phyloP scores from a whole-genome alignment of 495 filamentous ascomycete genomes.

The Symbiotaphrina buchneri region DNA sequence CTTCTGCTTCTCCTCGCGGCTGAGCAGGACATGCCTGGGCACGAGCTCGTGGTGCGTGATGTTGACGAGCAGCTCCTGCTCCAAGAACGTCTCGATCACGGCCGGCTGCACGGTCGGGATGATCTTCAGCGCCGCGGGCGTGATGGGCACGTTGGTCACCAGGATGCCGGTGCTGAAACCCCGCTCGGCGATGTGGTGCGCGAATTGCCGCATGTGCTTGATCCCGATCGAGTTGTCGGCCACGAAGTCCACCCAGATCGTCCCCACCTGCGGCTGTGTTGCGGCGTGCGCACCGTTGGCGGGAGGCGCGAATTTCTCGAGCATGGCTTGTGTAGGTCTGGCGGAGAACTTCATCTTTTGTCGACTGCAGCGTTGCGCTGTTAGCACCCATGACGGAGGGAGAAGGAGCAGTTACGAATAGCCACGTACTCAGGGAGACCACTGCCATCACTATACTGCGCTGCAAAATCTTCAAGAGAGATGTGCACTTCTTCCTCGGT shows the following conservation, averaged over 20 bases:
- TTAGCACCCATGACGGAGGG: not conserved
- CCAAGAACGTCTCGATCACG: conserved; percentile 81
- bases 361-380: conserved; percentile 30
- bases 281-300: conserved; percentile 38
- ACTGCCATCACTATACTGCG: conserved; percentile 38
- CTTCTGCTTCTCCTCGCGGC: conserved; percentile 65
- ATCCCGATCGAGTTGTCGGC: conserved; percentile 58
- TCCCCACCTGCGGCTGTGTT: conserved; percentile 51
- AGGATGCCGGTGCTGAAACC: conserved; percentile 79
- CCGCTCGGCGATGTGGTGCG: conserved; percentile 48
- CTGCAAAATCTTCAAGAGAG: conserved; percentile 49
- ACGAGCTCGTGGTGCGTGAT: conserved; percentile 97
- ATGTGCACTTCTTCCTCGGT: conserved; percentile 74
- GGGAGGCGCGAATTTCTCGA: conserved; percentile 52
- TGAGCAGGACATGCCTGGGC: conserved; percentile 78
- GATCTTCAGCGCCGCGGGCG: conserved; percentile 63
- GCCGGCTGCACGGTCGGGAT: conserved; percentile 46
- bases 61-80: conserved; percentile 89
- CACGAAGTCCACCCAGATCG: conserved; percentile 85
- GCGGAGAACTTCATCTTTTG: conserved; percentile 66
- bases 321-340: conserved; percentile 60
- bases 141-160: conserved; percentile 60
- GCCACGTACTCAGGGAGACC: conserved; percentile 46
- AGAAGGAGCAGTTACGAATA: not conserved
- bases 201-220: conserved; percentile 76